Evolutionary conservation across 164 flowering plant species (phyloP), one percentile per base, ranked within the genome.

Genomic region (Aristolochia contorta): DNA sequence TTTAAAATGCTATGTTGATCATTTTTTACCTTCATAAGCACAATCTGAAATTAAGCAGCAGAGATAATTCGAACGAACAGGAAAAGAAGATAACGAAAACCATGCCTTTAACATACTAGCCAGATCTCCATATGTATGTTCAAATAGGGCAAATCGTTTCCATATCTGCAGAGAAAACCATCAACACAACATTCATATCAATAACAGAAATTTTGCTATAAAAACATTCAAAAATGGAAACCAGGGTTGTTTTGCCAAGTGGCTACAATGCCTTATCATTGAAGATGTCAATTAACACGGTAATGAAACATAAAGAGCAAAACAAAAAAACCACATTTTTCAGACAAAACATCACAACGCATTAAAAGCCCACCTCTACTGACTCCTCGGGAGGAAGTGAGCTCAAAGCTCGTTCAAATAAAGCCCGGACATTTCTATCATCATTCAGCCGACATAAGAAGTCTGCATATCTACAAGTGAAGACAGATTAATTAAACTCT

Each of bases 371-470:
- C 65, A 89, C 98, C 96, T 89, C 96, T 37, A 81, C 76, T 67
- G 98, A 87, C 59, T 82, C 84, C 66, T 87, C 87, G 12, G 87
- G 78, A 18, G 96, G 96, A 41, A 92, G 89, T 37, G 89, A 76
- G 70, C 88, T 89, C 67, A 92, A 68, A 16, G 96, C 93, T n/a
- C 98, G 79, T 74, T 92, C 96, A 79, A 92, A 92, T 60, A 92
- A 77, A 56, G 96, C 98, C 41, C 96, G 80, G 22, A 87, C 83
- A 69, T 92, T 92, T 70, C 91, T 80, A 68, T 92, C 96, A 80
- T 92, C 98, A 79, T 89, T 92, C 73, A 92, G 75, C 24, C 93
- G 93, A 47, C 79, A 82, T 75, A 92, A 81, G 65, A 92, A 92
- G 71, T 89, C 98, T 71, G 94, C 93, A 80, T 89, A 89, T 58